Evolutionary conservation across 768 basidiomycete species (phyloP).

Genomic region (Phlebiopsis gigantea): DNA sequence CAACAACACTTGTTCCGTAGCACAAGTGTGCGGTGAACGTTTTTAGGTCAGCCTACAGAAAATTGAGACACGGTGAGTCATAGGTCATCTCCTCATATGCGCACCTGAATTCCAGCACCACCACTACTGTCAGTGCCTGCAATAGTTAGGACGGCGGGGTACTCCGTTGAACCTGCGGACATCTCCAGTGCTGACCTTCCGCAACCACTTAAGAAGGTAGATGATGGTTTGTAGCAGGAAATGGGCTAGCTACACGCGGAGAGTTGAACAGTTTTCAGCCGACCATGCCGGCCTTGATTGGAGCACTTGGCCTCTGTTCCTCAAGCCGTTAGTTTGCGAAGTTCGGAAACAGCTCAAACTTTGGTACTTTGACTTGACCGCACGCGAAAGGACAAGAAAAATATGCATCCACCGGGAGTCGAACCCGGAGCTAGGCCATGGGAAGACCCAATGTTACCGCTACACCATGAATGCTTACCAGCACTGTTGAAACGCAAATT

Average conservation of each 20-base stretch:
- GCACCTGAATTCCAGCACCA: constrained; percentile 86
- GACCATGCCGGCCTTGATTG: not conserved
- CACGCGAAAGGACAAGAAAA: not conserved
- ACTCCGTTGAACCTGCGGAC: not conserved
- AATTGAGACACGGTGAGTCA: not conserved
- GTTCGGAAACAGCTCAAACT: not conserved
- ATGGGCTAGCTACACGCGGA: not conserved
- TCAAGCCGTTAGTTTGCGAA: not conserved
- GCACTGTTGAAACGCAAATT: not conserved
- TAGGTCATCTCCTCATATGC: not conserved
- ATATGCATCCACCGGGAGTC: constrained; percentile 49
- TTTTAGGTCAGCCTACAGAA: constrained; percentile 73
- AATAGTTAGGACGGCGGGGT: constrained; percentile 55
- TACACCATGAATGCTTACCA: constrained; percentile 52
- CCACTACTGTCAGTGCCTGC: constrained; percentile 81
- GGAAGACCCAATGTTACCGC: constrained; percentile 88
- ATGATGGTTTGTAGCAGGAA: not conserved
- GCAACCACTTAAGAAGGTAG: not conserved
- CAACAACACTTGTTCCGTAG: constrained; percentile 78
- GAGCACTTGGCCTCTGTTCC: not conserved
- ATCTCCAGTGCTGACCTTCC: not conserved
- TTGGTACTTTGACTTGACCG: not conserved
- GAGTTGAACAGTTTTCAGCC: not conserved
- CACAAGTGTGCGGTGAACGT: constrained; percentile 74
- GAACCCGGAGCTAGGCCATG: constrained; percentile 63